Evolutionary conservation across 1,139 yeast species (phyloP), one percentile per base, ranked within the genome.

Genomic region (Yamadazyma jaroonii): DNA sequence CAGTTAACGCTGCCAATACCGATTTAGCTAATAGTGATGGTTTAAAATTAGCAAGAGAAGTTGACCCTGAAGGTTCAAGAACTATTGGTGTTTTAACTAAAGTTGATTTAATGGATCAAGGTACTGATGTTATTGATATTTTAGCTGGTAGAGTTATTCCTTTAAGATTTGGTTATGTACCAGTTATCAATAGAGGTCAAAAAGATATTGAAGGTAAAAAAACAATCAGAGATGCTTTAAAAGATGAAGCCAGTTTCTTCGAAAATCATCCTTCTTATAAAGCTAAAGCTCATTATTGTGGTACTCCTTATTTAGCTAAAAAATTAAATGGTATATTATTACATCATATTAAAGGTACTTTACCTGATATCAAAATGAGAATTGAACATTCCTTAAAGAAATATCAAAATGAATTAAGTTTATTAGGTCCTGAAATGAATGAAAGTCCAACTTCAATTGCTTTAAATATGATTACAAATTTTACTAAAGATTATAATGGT

Each of bases 11-110:
- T 12, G 96, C 97, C 34, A 92, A 92, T 61, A 90, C 96, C 34
- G 98, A 92, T 74, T 77, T 92, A 69, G 98, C 98, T 43, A 92
- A 92, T 61, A 86, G 96, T 31, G 98, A 92, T 63, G 98, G 98
- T 38, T 78, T 92, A 56, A 90, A 92, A 61, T 74, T 92, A 49
- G 98, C 98, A 1, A 79, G 97, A 54, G 98, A 92, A 62, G 97
- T 92, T 34, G 98, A 92, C 56, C 98, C 98, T 7, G 97, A 92
- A 63, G 98, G 98, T 37, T 64, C 85, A 13, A 79, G 98, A 67
- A 92, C 98, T 25, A 88, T 92, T 53, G 98, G 98, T 67, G 98
- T 92, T 37, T 76, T 92, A 54, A 92, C 98, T 26, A 92, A 92
- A 63, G 96, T 92, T 36, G 98, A 92, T 62, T 76, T 92, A 54